These are phyloP conservation scores for Pseudocercospora musae DNA, from an alignment of 2,329 filamentous ascomycete genomes.

Conservation along the genomic window DNA sequence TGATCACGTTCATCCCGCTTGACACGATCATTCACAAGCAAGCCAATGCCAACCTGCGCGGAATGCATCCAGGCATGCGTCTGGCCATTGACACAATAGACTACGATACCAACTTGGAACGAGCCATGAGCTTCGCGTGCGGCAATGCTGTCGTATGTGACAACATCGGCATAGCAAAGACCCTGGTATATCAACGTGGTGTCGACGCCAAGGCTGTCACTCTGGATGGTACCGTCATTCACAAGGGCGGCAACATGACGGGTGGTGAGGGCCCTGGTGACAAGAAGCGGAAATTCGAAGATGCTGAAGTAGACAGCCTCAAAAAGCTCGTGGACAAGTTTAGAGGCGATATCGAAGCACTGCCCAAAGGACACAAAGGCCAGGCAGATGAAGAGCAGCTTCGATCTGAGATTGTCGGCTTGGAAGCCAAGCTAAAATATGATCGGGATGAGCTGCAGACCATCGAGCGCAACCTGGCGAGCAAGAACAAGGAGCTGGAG, in stretches of 20 bases:
- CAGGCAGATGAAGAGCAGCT: constrained; percentile 76
- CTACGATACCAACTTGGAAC: constrained; percentile 81
- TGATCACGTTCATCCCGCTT: constrained; percentile 91
- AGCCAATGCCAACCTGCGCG: constrained; percentile 85
- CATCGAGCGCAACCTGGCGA: constrained; percentile 76
- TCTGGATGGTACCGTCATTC: constrained; percentile 90
- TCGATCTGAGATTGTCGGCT: constrained; percentile 71
- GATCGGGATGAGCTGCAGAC: constrained; percentile 72
- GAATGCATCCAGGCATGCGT: constrained; percentile 75
- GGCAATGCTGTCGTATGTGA: constrained; percentile 95
- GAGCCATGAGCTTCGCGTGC: constrained; percentile 92
- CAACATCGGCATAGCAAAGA: constrained; percentile 77
- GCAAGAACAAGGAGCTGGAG: constrained; percentile 78
- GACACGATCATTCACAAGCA: constrained; percentile 96
- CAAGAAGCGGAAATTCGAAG: constrained; percentile 74
- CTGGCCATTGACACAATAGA: constrained; percentile 95
- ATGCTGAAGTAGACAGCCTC: constrained; percentile 83
- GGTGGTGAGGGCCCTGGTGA: constrained; percentile 79
- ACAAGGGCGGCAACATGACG: constrained; percentile 95
- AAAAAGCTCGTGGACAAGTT: constrained; percentile 71
- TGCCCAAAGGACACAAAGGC: constrained; percentile 75
- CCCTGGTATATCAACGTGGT: constrained; percentile 79
- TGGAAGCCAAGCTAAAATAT: constrained; percentile 72
- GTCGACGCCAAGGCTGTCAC: constrained; percentile 94
- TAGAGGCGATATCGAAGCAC: constrained; percentile 70